Base-by-base conservation (phyloP, 345 rosid species). In the Physaria fendleri region DNA sequence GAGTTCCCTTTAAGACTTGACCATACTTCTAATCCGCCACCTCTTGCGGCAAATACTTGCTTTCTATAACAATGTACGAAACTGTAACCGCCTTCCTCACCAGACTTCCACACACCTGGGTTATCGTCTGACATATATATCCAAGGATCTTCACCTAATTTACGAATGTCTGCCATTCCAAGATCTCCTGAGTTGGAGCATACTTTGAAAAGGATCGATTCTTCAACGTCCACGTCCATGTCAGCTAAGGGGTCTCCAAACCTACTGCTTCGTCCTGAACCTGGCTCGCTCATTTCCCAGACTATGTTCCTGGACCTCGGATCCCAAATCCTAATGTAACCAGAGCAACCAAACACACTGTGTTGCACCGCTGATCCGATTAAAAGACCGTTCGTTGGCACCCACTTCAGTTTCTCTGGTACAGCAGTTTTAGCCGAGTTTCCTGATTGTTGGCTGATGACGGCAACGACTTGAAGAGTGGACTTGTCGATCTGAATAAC, bases 201-300 rank as follows among this genome's bases (percentile, higher is more conserved):
- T 9, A 92, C 65, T 73, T 92, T 92, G 73, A 82, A 92, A 32
- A 92, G 53, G 8, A 42, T 67, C 22, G 73, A 65, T 2, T 63
- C 73, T 14, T 83, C 91, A 2, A 66, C 71, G 50, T 92, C 95
- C 0, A 77, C 87, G 29, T 76, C 95, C 32, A 79, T 81, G 40
- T 92, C 94, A 0, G 98, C 93, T 29, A 92, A 84, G 0, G 98
- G 70, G 56, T 92, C 98, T 7, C 97, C 97, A 56, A 65, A 88
- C 71, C 97, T 68, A 60, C 86, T 86, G 72, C 95, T 89, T 37
- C 97, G 79, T 11, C 97, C 97, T 5, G 93, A 80, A 1, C 98
- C 97, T 10, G 98, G 98, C 78, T 92, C 98, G 56, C 43, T 86
- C 15, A 94, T 84, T 58, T 88, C 95, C 98, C 98, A 92, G 2